Evolutionary conservation across 192 early-diverging fungal genomes (phyloP).

Genomic region (Rhizophagus sp.): DNA sequence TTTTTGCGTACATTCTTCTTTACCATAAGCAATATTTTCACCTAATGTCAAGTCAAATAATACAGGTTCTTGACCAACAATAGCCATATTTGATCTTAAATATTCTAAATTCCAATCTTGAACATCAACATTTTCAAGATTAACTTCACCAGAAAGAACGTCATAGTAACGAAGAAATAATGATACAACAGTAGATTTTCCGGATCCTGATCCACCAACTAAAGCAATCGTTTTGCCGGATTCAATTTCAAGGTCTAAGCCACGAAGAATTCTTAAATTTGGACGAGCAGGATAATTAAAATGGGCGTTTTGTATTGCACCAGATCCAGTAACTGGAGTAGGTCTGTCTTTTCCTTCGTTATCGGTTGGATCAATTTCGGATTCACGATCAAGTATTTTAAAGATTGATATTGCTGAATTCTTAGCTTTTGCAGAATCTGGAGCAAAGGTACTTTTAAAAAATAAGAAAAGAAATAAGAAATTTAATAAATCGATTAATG

Average conservation of each 20-base stretch:
- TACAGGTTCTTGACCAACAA: slow-evolving; percentile 94
- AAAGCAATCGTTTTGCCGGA: slow-evolving; percentile 80
- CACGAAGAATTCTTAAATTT: slow-evolving; percentile 58
- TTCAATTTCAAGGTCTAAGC: slow-evolving; percentile 47
- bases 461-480: background rate
- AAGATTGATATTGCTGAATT: slow-evolving; percentile 67
- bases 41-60: slow-evolving; percentile 85
- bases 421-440: slow-evolving; percentile 72
- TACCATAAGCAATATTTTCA: slow-evolving; percentile 86
- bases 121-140: slow-evolving; percentile 62
- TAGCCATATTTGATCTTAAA: slow-evolving; percentile 71
- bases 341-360: slow-evolving; percentile 37
- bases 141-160: slow-evolving; percentile 65
- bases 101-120: slow-evolving; percentile 63
- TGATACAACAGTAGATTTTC: slow-evolving; percentile 70
- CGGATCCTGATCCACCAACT: slow-evolving; percentile 84
- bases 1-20: slow-evolving; percentile 43
- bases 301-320: slow-evolving; percentile 53
- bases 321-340: slow-evolving; percentile 44
- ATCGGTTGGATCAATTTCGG: slow-evolving; percentile 62
- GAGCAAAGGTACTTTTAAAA: slow-evolving; percentile 55
- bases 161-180: slow-evolving; percentile 68
- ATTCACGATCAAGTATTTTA: slow-evolving; percentile 65
- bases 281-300: slow-evolving; percentile 72
- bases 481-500: background rate